Percentiles rank a stretch among this genome's conserved stretches.
Conservation (phyloP, 768 basidiomycete species). For the Tulasnella sp. region DNA sequence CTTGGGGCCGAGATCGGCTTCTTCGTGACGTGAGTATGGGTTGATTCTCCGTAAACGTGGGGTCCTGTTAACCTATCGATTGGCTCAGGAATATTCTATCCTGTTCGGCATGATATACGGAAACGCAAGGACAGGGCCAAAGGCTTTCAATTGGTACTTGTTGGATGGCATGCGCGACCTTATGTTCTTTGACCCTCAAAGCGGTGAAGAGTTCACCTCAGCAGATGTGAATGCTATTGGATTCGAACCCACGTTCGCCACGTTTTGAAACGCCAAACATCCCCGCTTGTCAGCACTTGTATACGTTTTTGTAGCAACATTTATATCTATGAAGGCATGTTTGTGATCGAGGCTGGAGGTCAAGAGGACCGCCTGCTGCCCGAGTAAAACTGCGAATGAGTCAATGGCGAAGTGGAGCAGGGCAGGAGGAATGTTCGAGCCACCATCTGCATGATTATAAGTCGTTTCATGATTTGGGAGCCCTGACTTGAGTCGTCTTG, state of each 20-base stretch:
- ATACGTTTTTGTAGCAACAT: too few species aligned
- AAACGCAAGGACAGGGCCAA: not conserved
- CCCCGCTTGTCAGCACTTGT: too few species aligned
- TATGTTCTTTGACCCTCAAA: not conserved
- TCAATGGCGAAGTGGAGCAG: too few species aligned
- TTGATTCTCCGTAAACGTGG: not conserved
- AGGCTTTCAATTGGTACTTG: conserved; percentile 2
- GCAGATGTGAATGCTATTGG: not conserved
- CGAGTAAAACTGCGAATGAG: too few species aligned
- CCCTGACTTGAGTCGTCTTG: too few species aligned
- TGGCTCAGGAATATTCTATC: not conserved
- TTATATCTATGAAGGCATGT: too few species aligned
- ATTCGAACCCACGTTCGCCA: not conserved
- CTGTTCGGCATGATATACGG: not conserved
- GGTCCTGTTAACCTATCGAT: not conserved
- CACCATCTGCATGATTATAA: too few species aligned
- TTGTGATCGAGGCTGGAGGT: too few species aligned
- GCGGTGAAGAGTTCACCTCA: not conserved
- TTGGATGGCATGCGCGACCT: not conserved
- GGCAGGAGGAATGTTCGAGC: too few species aligned
- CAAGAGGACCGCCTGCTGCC: too few species aligned
- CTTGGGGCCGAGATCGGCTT: not conserved
- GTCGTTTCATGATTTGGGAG: too few species aligned
- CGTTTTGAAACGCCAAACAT: not conserved
- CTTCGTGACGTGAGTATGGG: not conserved